Evolutionary conservation across 2,329 filamentous ascomycete genomes (phyloP), one percentile per base, ranked within the genome.

Genomic region (Colletotrichum ledebouriae): DNA sequence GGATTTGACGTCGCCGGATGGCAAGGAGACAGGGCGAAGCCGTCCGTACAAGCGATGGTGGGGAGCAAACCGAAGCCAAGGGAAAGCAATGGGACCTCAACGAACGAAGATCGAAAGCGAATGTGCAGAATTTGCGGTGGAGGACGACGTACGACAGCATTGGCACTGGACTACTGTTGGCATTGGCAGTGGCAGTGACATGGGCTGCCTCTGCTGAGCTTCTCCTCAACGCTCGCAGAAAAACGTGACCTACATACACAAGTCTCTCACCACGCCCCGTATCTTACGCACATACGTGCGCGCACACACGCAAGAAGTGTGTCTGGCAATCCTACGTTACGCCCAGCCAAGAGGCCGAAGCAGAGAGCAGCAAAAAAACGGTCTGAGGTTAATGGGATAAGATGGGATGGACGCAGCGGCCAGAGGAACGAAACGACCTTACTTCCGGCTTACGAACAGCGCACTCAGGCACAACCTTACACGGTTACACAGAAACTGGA

Each of bases 381-480:
- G 65, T 56, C 55, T 34, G 60, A 55, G 53, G 59, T 59, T 59
- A 47, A 59, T 47, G 53, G 60, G 46, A 59, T 17, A 60, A 68
- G 41, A 59, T 65, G 47, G 65, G 65, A 67, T 59, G 60, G 60
- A 64, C 65, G 53, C 33, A 10, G 65, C 41, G 47, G 46, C 15
- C 25, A 41, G 44, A 15, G 33, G 44, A 25, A 22, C n/a, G 57
- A 49, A 47, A 17, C 17, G 42, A 29, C 15, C 47, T 29, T 22
- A 15, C 6, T 41, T 49, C 37, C 59, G 55, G 55, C 61, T 49
- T 29, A 29, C 25, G 25, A 6, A 6, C 42, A 46, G 34, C 61
- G 55, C 65, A 53, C 65, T 65, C 61, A 59, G 47, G 61, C 61
- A 65, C 46, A 68, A 59, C 61, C 65, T 65, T 68, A 44, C 65